Conservation (phyloP, 371 early-diverging fungal genomes). For the Mucor saturninus region DNA sequence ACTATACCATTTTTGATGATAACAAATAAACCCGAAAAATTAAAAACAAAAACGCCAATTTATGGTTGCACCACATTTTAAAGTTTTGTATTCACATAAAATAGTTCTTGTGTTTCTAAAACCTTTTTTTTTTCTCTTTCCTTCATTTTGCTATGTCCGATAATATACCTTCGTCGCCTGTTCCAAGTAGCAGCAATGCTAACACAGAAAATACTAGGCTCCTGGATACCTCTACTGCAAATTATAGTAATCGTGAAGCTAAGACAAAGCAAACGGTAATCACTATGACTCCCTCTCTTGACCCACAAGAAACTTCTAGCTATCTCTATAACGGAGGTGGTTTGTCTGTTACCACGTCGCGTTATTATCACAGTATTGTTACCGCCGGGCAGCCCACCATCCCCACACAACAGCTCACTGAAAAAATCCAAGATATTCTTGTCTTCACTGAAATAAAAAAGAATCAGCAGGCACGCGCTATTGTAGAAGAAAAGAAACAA, state of each 20-base stretch:
- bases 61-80: not conserved
- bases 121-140: not conserved
- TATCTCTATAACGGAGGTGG: not conserved
- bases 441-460: slow-evolving; percentile 33
- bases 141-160: slow-evolving; percentile 3
- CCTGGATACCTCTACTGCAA: slow-evolving; percentile 17
- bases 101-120: not conserved
- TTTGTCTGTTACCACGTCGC: not conserved
- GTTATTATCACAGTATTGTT: not conserved
- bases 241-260: slow-evolving; percentile 13
- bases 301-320: not conserved
- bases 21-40: not conserved
- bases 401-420: slow-evolving; percentile 30
- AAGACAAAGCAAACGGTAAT: slow-evolving; percentile 24
- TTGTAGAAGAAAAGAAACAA: slow-evolving; percentile 3
- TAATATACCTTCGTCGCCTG: slow-evolving; percentile 7
- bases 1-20: not conserved
- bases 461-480: slow-evolving; percentile 17
- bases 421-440: slow-evolving; percentile 39
- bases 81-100: not conserved
- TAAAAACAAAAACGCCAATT: not conserved
- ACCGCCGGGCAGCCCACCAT: slow-evolving; percentile 23
- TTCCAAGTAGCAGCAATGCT: slow-evolving; percentile 11
- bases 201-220: slow-evolving; percentile 26
- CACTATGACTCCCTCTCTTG: slow-evolving; percentile 3